phyloP scores from a whole-genome alignment of 176 grass and related monocot species.

The Areca catechu region DNA sequence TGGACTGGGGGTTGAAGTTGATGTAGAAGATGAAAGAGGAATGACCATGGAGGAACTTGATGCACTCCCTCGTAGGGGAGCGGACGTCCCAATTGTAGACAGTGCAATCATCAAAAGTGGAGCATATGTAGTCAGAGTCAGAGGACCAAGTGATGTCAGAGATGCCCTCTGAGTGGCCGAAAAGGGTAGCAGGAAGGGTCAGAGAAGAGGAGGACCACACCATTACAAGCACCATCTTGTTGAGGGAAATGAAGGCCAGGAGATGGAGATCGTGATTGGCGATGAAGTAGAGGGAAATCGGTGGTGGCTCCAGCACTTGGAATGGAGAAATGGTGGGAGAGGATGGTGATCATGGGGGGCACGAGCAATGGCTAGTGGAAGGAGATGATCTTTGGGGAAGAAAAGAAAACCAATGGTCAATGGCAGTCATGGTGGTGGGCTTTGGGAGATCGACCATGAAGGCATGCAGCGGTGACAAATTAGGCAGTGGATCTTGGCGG shows the following conservation, averaged over 20 bases:
- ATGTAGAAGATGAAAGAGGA: slow-evolving; percentile 64
- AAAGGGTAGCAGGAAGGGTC: slow-evolving; percentile 35
- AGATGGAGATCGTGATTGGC: slow-evolving; percentile 72
- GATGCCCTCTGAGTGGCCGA: slow-evolving; percentile 56
- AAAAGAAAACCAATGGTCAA: too few relatives aligned
- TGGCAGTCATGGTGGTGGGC: too few relatives aligned
- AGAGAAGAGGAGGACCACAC: slow-evolving; percentile 53
- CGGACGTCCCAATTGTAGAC: slow-evolving; percentile 71
- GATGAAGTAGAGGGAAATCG: too few relatives aligned
- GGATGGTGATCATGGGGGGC: too few relatives aligned
- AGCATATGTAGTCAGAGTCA: slow-evolving; percentile 81
- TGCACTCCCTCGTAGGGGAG: slow-evolving; percentile 36
- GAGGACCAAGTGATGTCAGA: slow-evolving; percentile 77
- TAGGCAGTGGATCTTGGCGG: too few relatives aligned
- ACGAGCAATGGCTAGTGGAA: too few relatives aligned
- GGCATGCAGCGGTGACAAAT: too few relatives aligned
- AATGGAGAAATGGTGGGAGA: too few relatives aligned
- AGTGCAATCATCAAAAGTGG: slow-evolving; percentile 72
- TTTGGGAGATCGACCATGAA: too few relatives aligned
- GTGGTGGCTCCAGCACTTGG: too few relatives aligned
- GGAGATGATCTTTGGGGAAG: too few relatives aligned
- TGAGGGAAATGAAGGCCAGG: slow-evolving; percentile 73
- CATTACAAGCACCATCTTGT: slow-evolving; percentile 55
- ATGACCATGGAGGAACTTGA: slow-evolving; percentile 63
- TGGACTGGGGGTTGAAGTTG: slow-evolving; percentile 84